phyloP scores from a whole-genome alignment of 2,329 filamentous ascomycete genomes.

The Fusarium veterinarium region DNA sequence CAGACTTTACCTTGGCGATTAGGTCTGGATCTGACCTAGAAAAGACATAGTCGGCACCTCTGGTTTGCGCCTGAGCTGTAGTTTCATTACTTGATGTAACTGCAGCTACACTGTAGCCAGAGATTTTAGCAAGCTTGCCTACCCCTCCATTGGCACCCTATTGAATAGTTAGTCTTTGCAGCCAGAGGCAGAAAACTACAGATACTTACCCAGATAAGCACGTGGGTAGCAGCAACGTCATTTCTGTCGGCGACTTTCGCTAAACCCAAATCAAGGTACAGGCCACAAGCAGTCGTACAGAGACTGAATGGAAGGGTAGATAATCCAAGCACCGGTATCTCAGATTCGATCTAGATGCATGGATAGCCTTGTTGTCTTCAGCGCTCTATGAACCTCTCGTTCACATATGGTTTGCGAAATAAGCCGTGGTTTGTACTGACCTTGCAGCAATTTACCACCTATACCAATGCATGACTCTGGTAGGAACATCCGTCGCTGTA shows the following conservation, averaged over 20 bases:
- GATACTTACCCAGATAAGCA: not conserved
- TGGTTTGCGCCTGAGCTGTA: too few relatives aligned
- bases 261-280: not conserved
- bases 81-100: too few relatives aligned
- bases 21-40: too few relatives aligned
- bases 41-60: too few relatives aligned
- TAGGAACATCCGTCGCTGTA: not conserved
- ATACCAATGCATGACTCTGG: not conserved
- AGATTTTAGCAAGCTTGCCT: too few relatives aligned
- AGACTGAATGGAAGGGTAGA: not conserved
- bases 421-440: not conserved
- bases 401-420: too few relatives aligned
- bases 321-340: not conserved
- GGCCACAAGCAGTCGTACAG: not conserved
- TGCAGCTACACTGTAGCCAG: too few relatives aligned
- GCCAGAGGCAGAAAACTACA: not conserved
- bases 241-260: not conserved
- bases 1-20: too few relatives aligned
- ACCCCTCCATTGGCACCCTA: too few relatives aligned
- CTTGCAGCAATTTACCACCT: not conserved
- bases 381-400: not conserved
- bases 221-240: not conserved
- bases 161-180: too few relatives aligned
- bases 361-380: not conserved
- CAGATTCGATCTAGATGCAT: not conserved